phyloP scores from a whole-genome alignment of 2,329 filamentous ascomycete species.

The Magnaporthales sp. region DNA sequence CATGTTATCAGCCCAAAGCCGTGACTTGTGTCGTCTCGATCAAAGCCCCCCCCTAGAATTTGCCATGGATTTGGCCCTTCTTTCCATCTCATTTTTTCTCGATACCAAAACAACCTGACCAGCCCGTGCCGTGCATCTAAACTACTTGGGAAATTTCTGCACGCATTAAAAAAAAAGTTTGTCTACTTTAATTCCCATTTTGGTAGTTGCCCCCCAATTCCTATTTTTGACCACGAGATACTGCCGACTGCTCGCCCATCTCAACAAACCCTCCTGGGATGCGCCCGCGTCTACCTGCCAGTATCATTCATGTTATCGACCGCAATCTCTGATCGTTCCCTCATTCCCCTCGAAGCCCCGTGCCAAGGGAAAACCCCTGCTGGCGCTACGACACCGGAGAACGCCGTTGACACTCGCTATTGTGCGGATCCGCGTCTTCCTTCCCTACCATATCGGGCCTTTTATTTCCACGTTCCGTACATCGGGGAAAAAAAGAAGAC shows the following conservation, averaged over 20 bases:
- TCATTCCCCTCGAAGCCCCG: too few relatives aligned
- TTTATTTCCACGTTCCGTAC: not conserved
- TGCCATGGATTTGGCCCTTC: not conserved
- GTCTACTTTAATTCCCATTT: not conserved
- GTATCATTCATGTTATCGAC: not conserved
- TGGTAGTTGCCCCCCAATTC: not conserved
- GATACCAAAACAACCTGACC: not conserved
- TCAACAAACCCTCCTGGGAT: too few relatives aligned
- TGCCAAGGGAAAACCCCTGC: not conserved
- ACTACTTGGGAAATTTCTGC: too few relatives aligned
- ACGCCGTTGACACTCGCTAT: not conserved
- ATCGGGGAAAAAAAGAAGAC: not conserved
- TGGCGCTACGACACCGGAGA: not conserved
- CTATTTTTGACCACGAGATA: not conserved
- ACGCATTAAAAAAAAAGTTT: not conserved
- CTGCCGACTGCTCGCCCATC: too few relatives aligned
- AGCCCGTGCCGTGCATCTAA: not conserved
- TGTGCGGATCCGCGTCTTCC: not conserved
- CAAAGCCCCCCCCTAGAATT: not conserved
- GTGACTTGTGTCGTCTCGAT: not conserved
- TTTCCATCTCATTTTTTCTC: not conserved
- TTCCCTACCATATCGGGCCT: not conserved
- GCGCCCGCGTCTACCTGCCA: not conserved
- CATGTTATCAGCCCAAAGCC: not conserved
- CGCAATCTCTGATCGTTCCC: too few relatives aligned